A percentile compares a stretch with the other conserved stretches of the same genome.
phyloP scores from a whole-genome alignment of 2,329 filamentous ascomycete genomes.

The Fusarium annulatum region DNA sequence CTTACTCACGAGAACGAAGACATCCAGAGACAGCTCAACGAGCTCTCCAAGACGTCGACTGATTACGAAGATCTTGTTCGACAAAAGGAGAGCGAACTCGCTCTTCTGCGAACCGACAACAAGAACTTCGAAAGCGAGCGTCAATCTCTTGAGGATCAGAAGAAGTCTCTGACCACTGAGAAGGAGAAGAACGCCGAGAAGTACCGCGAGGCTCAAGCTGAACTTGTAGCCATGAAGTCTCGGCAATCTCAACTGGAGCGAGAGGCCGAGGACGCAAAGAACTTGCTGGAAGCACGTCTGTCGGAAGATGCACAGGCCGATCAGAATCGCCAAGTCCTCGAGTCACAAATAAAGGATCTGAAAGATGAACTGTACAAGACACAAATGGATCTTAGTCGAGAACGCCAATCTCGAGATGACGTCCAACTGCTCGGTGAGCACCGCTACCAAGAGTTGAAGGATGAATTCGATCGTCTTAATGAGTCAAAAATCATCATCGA shows the following conservation, averaged over 20 bases:
- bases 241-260: constrained; percentile 87
- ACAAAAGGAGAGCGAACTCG: constrained; percentile 92
- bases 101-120: constrained; percentile 84
- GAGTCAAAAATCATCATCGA: constrained; percentile 97
- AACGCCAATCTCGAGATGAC: constrained; percentile 93
- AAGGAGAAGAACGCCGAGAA: constrained; percentile 82
- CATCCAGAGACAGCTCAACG: constrained; percentile 84
- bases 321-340: constrained; percentile 83
- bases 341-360: constrained; percentile 87
- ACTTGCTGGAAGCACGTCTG: constrained; percentile 85
- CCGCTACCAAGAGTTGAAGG: constrained; percentile 82
- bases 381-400: constrained; percentile 89
- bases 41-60: constrained; percentile 90
- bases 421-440: constrained; percentile 91
- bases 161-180: constrained; percentile 74
- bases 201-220: constrained; percentile 86
- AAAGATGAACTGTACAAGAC: constrained; percentile 86
- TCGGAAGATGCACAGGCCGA: constrained; percentile 89
- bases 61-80: constrained; percentile 95
- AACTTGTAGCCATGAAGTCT: constrained; percentile 86
- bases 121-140: constrained; percentile 86
- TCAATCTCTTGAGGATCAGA: constrained; percentile 81
- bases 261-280: constrained; percentile 89
- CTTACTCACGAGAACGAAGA: constrained; percentile 83
- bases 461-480: constrained; percentile 87